A percentile compares a stretch with the other conserved stretches of the same genome.
Conservation (phyloP, 495 filamentous ascomycete species). For the Podospora tetraspora region DNA sequence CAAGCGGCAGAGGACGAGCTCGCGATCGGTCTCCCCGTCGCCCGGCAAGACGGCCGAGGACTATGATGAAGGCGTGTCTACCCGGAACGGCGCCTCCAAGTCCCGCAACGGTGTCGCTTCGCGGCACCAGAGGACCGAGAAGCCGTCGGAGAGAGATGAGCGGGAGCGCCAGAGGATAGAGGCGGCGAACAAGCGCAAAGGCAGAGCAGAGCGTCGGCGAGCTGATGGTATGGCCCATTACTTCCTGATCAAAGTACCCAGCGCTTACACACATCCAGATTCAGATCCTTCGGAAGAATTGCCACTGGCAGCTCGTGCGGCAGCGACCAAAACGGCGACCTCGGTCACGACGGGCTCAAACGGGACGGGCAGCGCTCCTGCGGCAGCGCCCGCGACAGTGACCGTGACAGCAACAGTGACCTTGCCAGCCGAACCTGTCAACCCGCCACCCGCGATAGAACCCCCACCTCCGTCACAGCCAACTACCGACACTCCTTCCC, state of each 20-base stretch:
- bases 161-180: constrained; percentile 63
- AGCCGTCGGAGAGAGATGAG: constrained; percentile 58
- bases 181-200: constrained; percentile 68
- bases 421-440: constrained; percentile 23
- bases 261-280: constrained; percentile 41
- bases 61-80: constrained; percentile 64
- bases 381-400: constrained; percentile 12
- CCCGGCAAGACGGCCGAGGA: constrained; percentile 46
- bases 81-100: constrained; percentile 48
- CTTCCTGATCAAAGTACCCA: constrained; percentile 22
- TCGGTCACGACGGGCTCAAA: neutral
- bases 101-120: constrained; percentile 54
- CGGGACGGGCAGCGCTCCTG: constrained; percentile 12
- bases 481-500: constrained; percentile 51
- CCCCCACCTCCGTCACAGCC: constrained; percentile 31
- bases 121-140: constrained; percentile 67
- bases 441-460: constrained; percentile 17
- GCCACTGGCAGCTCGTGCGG: constrained; percentile 41
- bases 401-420: constrained; percentile 5
- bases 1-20: constrained; percentile 71
- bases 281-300: constrained; percentile 58
- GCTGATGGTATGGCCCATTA: constrained; percentile 60
- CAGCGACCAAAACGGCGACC: constrained; percentile 28
- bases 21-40: constrained; percentile 58
- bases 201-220: constrained; percentile 63